Conservation (phyloP, 768 basidiomycete species). For the Lepiota subincarnata region DNA sequence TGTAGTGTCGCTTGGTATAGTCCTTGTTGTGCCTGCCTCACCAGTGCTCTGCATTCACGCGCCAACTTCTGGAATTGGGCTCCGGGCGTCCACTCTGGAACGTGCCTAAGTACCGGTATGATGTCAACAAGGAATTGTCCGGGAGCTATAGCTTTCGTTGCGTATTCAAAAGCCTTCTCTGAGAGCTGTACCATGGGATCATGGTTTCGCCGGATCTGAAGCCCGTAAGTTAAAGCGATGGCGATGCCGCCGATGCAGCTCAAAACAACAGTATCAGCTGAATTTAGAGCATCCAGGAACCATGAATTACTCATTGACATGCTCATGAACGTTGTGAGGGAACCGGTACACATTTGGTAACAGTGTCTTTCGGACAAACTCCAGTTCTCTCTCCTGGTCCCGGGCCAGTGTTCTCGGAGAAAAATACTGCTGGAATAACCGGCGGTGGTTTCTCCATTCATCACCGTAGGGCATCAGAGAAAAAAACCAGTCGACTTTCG, state of each 20-base stretch:
- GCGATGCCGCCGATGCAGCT: not conserved
- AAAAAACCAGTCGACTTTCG: constrained; percentile 1
- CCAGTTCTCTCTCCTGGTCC: constrained; percentile 1
- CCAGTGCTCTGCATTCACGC: not conserved
- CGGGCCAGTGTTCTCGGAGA: not conserved
- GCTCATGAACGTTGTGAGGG: constrained; percentile 4
- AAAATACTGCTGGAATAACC: constrained; percentile 24
- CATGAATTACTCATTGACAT: constrained; percentile 3
- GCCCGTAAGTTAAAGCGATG: not conserved
- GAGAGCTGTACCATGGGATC: not conserved
- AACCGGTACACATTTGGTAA: constrained; percentile 1
- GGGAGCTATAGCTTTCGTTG: not conserved
- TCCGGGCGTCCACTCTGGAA: constrained; percentile 7
- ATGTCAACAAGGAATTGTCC: constrained; percentile 1
- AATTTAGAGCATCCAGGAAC: no score
- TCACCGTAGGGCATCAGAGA: constrained; percentile 21
- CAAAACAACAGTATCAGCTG: not conserved
- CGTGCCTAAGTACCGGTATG: not conserved
- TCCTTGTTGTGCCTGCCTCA: constrained; percentile 16
- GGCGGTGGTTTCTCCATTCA: constrained; percentile 21
- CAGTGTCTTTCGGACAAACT: constrained; percentile 6
- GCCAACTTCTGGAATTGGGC: not conserved
- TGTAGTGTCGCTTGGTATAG: constrained; percentile 15
- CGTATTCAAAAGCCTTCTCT: not conserved
- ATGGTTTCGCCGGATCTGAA: not conserved